Percentiles rank a stretch among this genome's conserved stretches.
phyloP scores from a whole-genome alignment of 2,329 filamentous ascomycete genomes.

The Diaporthe ampelina region DNA sequence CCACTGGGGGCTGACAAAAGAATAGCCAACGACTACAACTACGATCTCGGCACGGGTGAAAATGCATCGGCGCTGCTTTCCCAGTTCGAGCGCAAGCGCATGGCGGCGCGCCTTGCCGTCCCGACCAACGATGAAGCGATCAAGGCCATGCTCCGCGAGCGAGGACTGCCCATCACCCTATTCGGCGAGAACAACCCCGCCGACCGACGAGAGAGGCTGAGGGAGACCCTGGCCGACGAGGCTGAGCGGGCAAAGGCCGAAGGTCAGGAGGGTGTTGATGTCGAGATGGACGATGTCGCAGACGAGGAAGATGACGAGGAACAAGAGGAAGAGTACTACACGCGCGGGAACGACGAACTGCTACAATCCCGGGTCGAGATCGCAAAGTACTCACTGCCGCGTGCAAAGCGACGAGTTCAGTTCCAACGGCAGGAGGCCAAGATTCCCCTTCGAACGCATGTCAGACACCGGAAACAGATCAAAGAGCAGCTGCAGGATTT shows the following conservation, averaged over 20 bases:
- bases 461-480: constrained; percentile 90
- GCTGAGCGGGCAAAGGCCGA: constrained; percentile 71
- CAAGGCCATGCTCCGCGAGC: constrained; percentile 81
- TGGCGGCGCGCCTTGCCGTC: constrained; percentile 89
- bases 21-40: constrained; percentile 79
- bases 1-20: constrained; percentile 32
- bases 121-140: constrained; percentile 95
- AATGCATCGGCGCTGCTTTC: constrained; percentile 87
- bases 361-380: constrained; percentile 84
- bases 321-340: constrained; percentile 95
- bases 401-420: constrained; percentile 81
- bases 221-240: constrained; percentile 82
- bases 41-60: constrained; percentile 82
- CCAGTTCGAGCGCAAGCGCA: constrained; percentile 92
- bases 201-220: constrained; percentile 87
- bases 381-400: constrained; percentile 85
- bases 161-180: constrained; percentile 93
- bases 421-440: constrained; percentile 85
- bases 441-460: constrained; percentile 89
- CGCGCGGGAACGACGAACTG: constrained; percentile 81
- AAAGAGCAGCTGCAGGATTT: constrained; percentile 87
- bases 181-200: constrained; percentile 87
- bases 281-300: constrained; percentile 71
- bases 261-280: constrained; percentile 65
- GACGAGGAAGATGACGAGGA: constrained; percentile 76